Evolutionary conservation across 2,329 filamentous ascomycete genomes (phyloP), one percentile per base, ranked within the genome.

Genomic region (Penicillium sp.): DNA sequence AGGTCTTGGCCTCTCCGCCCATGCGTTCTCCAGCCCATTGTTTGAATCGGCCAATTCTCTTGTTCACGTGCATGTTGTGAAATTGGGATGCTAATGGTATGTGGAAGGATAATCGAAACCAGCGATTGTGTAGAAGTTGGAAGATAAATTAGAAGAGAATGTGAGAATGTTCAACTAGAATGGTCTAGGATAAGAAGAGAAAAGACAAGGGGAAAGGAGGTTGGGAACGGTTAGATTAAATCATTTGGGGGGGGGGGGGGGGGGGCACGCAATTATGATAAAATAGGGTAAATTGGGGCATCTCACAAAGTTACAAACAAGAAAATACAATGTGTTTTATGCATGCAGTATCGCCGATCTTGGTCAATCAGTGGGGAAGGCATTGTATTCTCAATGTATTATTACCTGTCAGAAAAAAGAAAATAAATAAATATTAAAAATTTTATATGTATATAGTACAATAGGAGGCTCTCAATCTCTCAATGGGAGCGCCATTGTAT

Each of bases 1-100:
- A 86, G 10, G 93, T 97, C 79, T 92, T 94, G 77, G 87, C 84
- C 77, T 97, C 92, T 64, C 85, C 86, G 68, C 93, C 93, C 90
- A 97, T 96, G 78, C 92, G 91, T 79, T 97, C 93, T 66, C 91
- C 91, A 38, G 92, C 91, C 93, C 93, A 97, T 88, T 97, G 93
- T 81, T 93, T 95, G 81, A 96, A 88, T 71, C 93, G 89, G 78
- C 92, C 93, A 73, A 97, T 86, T 75, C 95, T 96, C 82, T 96
- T 96, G 77, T 86, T 87, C 74, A 87, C 80, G 68, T 85, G 84
- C 82, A 84, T 85, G 34, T 57, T 78, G 46, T 19, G 2, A 7
- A 19, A 69, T 50, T 21, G 19, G 19, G 15, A 55, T 61, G 5
- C 36, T 34, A 41, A 25, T 53, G 21, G 36, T 57, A 36, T 44